These are phyloP conservation scores for Cytospora schulzeri DNA, from an alignment of 2,329 filamentous ascomycete species.

Conservation along the genomic window DNA sequence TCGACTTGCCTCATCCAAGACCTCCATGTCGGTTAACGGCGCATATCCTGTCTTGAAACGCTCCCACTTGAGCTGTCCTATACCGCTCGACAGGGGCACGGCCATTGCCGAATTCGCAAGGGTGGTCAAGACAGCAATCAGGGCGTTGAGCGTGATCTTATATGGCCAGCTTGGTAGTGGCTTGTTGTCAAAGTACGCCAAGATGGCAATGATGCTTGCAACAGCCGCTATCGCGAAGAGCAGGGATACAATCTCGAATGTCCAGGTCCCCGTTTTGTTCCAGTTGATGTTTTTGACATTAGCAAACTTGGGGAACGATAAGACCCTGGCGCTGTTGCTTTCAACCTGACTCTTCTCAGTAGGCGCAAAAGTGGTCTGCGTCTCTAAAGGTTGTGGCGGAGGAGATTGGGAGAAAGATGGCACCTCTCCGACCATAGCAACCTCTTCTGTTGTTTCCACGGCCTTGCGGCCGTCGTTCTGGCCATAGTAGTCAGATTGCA, in stretches of 20 bases:
- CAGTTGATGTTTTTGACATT: constrained; percentile 15
- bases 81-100: constrained; percentile 36
- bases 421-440: not conserved
- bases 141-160: constrained; percentile 38
- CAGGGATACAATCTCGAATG: constrained; percentile 34
- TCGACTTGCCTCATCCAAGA: constrained; percentile 39
- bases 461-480: not conserved
- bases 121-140: constrained; percentile 37
- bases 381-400: not conserved
- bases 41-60: constrained; percentile 35
- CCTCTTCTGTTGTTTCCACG: not conserved
- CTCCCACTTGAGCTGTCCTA: constrained; percentile 40
- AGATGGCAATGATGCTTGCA: constrained; percentile 35
- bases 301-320: not conserved
- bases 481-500: not conserved
- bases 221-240: constrained; percentile 34
- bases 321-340: not conserved
- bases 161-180: constrained; percentile 37
- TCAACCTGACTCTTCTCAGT: not conserved
- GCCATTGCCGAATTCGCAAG: constrained; percentile 36
- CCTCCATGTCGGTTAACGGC: constrained; percentile 38
- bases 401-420: not conserved
- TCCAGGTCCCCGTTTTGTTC: constrained; percentile 33
- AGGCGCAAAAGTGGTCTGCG: not conserved
- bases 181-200: constrained; percentile 35